Conservation (phyloP, 2,329 filamentous ascomycete species). For the Cladorrhinum sp. region DNA sequence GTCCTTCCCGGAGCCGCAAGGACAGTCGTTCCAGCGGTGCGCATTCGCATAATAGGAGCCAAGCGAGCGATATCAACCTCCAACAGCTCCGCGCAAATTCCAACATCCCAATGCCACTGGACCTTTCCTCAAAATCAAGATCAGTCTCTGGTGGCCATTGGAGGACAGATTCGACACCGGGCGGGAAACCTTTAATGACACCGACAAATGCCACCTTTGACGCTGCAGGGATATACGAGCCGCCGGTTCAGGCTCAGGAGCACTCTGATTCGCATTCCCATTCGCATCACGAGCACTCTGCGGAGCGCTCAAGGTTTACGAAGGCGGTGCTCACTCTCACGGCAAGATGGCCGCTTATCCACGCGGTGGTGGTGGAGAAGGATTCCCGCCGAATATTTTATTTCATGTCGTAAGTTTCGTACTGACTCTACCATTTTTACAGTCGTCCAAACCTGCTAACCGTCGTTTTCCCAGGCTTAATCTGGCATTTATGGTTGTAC, state of each 20-base stretch:
- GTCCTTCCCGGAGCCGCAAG: conserved; percentile 21
- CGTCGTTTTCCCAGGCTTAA: conserved; percentile 66
- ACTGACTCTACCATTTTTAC: neutral
- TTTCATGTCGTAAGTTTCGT: conserved; percentile 75
- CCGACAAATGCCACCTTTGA: conserved; percentile 31
- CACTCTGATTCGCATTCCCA: neutral
- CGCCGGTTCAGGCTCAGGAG: conserved; percentile 23
- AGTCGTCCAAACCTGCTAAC: conserved; percentile 12
- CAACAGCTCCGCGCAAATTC: conserved; percentile 36
- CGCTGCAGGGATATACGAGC: conserved; percentile 29
- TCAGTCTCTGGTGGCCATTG: conserved; percentile 36
- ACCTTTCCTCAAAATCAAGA: conserved; percentile 34
- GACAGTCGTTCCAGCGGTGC: conserved; percentile 14
- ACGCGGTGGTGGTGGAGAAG: conserved; percentile 83
- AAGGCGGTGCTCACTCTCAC: conserved; percentile 67
- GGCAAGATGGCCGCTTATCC: conserved; percentile 70
- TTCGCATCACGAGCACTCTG: conserved; percentile 33
- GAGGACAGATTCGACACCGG: conserved; percentile 40
- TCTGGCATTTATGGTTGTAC: conserved; percentile 90
- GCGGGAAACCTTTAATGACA: conserved; percentile 40
- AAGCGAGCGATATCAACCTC: conserved; percentile 29
- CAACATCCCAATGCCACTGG: conserved; percentile 33
- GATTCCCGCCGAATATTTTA: conserved; percentile 96
- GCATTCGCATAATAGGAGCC: conserved; percentile 31
- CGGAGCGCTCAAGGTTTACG: conserved; percentile 66